Evolutionary conservation across 2,329 filamentous ascomycete species (phyloP).

Genomic region (Cryphonectria naterciae): DNA sequence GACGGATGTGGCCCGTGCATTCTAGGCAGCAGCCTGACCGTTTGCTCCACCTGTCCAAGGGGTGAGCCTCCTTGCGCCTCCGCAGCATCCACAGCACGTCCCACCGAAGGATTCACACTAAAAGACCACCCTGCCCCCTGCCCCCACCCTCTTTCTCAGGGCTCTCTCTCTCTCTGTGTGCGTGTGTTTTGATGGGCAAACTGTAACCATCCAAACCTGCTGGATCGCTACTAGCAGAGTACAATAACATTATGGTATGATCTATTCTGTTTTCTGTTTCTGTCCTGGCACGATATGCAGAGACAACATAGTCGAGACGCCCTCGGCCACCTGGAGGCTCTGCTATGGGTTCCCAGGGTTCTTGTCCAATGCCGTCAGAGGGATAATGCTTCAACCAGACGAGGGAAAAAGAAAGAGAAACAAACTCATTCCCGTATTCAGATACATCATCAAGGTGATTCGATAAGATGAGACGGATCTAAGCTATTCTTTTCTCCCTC

Average conservation of each 20-base stretch:
- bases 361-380: background rate
- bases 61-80: conserved; percentile 15
- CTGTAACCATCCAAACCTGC: background rate
- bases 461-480: background rate
- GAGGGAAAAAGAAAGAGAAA: no score
- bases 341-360: background rate
- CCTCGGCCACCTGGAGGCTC: background rate
- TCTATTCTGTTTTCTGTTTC: background rate
- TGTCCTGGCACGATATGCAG: background rate
- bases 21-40: conserved; percentile 18
- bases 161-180: background rate
- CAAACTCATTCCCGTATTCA: background rate
- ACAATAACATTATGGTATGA: background rate
- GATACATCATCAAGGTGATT: background rate
- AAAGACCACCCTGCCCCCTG: background rate
- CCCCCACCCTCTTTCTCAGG: background rate
- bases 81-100: conserved; percentile 4
- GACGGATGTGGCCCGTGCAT: conserved; percentile 14
- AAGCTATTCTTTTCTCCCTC: background rate
- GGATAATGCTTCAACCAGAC: background rate
- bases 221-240: no score
- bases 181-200: background rate
- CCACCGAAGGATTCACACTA: conserved; percentile 17
- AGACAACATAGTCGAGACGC: background rate
- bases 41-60: conserved; percentile 2